phyloP scores from a whole-genome alignment of 768 basidiomycete genomes.

The Mycena albidolilacea region DNA sequence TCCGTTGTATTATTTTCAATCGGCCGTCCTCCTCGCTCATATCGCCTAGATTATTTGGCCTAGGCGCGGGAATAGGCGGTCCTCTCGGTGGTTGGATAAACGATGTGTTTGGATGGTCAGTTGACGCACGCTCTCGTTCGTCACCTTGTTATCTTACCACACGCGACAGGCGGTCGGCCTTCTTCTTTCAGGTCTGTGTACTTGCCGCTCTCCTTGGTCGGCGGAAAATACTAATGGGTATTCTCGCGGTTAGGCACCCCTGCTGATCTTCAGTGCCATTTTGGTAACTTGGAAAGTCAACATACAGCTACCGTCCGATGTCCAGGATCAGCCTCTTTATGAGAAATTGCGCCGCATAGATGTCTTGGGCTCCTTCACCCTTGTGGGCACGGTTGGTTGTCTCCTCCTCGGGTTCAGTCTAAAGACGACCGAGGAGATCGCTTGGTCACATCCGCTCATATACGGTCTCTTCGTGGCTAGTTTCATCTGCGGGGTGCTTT shows the following conservation, averaged over 20 bases:
- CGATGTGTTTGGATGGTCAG: constrained; percentile 89
- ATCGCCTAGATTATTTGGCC: constrained; percentile 77
- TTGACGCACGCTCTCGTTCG: constrained; percentile 32
- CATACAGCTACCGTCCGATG: constrained; percentile 78
- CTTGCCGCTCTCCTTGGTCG: constrained; percentile 36
- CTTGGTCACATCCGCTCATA: constrained; percentile 83
- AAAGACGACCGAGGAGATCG: constrained; percentile 83
- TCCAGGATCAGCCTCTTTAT: constrained; percentile 69
- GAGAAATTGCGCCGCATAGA: constrained; percentile 88
- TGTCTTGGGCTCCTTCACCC: constrained; percentile 85
- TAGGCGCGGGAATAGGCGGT: constrained; percentile 86
- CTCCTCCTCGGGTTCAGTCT: constrained; percentile 84
- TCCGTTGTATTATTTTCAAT: constrained; percentile 50
- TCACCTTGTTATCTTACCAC: constrained; percentile 35
- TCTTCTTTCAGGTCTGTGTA: constrained; percentile 82
- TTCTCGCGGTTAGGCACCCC: constrained; percentile 70
- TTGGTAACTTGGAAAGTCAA: constrained; percentile 85
- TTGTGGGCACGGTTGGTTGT: constrained; percentile 79
- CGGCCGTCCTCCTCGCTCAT: constrained; percentile 36
- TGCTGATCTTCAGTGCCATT: constrained; percentile 78
- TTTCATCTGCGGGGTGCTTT: constrained; percentile 66
- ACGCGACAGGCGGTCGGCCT: constrained; percentile 81
- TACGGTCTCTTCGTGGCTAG: constrained; percentile 75
- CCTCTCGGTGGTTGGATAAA: constrained; percentile 90
- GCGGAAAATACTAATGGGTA: constrained; percentile 35